Base-by-base conservation (phyloP, 345 rosid species). In the Erucastrum elatum region DNA sequence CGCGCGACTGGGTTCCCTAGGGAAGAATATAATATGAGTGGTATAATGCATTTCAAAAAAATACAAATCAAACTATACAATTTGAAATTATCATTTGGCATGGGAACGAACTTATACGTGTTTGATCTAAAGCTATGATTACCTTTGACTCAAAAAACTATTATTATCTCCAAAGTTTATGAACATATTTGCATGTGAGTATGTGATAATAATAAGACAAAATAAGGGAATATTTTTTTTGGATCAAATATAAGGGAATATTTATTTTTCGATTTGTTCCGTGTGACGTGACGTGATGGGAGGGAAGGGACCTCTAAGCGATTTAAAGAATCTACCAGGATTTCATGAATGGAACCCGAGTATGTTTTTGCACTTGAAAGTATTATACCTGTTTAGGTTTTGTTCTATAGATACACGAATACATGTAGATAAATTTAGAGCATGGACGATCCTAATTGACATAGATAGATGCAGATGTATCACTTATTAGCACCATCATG, bases 321-420 rank as follows among this genome's bases (percentile, higher is more conserved):
- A 70, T 70, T 51, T 70, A 49, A 56, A 31, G 64, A 70, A 55
- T 70, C 51, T 53, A 70, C 46, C 16, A 49, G 31, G 30, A 55
- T 53, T 70, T 70, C 17, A 31, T 3, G 6, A 55, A 53, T 55
- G 63, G 39, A 15, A 55, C 44, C 27, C 31, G 8, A 67, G 5
- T 21, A 34, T 46, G 53, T 46, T 46, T 46, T 33, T 64, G 68
- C 68, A n/a, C 12, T 64, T 15, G 26, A 16, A 30, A 33, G 34
- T 4, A 9, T 58, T 56, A 21, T 58, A 58, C 12, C 26, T 17
- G 1, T 8, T 58, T 58, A 10, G 11, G 34, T 11, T 60, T 60
- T 10, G n/a, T 26, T 27, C 34, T 6, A 60, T 60, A 26, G 26
- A 25, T 58, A 15, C 31, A 29, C 31, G 31, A 29, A 25, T 58